phyloP scores from a whole-genome alignment of 352 stramenopile genomes.

The Pythium utonaiense region DNA sequence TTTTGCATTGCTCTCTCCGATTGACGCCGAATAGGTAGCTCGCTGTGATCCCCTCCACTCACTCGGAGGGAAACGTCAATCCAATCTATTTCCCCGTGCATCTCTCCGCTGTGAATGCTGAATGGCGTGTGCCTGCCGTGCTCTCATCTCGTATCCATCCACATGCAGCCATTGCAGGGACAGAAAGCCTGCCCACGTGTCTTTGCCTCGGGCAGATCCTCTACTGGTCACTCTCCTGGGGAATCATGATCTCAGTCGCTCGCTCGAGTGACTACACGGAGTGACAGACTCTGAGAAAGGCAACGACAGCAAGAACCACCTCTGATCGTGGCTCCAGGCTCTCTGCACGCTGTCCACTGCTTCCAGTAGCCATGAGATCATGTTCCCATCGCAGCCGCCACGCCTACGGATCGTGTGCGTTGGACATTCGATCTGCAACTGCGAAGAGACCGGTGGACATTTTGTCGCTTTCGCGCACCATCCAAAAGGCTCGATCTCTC shows the following conservation, averaged over 20 bases:
- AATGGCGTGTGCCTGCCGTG: background rate
- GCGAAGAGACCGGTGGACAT: too few species aligned
- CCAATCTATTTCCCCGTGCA: background rate
- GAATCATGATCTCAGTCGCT: background rate
- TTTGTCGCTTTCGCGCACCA: too few species aligned
- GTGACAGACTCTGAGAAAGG: too few species aligned
- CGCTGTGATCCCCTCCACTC: background rate
- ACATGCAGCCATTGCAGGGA: background rate
- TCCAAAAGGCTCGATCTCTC: too few species aligned
- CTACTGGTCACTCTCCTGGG: background rate
- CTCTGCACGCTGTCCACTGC: too few species aligned
- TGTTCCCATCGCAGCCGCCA: too few species aligned
- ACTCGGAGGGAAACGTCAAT: background rate
- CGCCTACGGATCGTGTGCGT: too few species aligned
- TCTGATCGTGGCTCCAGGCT: too few species aligned
- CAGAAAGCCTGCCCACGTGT: background rate
- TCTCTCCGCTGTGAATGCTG: background rate
- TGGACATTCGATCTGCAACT: too few species aligned
- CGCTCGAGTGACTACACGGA: background rate
- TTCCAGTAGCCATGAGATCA: too few species aligned
- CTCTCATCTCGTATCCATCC: background rate
- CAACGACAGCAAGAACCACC: too few species aligned
- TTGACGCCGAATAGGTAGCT: conserved; percentile 15
- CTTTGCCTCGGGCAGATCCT: background rate
- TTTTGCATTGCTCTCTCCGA: conserved; percentile 17